These are phyloP conservation scores for Colletotrichum trifolii DNA, from an alignment of 2,329 filamentous ascomycete species.

Conservation along the genomic window DNA sequence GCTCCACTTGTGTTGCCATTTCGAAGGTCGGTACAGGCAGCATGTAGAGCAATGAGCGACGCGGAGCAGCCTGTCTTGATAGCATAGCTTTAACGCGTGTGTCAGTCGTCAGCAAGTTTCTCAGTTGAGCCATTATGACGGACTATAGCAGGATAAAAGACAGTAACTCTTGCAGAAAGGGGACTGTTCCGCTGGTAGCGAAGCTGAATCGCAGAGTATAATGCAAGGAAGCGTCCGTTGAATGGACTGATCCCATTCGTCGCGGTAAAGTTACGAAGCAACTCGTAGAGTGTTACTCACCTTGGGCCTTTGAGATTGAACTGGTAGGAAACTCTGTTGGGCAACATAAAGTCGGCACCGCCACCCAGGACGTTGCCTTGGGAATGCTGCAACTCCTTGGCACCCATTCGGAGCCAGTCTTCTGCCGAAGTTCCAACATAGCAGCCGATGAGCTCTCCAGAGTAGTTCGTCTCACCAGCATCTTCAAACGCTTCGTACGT, in stretches of 20 bases:
- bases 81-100: constrained; percentile 39
- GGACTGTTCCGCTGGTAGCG: no score
- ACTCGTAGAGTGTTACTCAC: no score
- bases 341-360: constrained; percentile 40
- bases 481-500: constrained; percentile 18
- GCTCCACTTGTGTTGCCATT: constrained; percentile 43
- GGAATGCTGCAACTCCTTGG: constrained; percentile 40
- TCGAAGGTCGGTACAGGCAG: constrained; percentile 44
- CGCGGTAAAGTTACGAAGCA: no score
- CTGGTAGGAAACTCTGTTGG: constrained; percentile 47
- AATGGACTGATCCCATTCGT: no score
- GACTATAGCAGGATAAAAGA: no score
- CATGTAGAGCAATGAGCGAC: constrained; percentile 45
- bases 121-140: no score
- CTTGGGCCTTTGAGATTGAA: constrained; percentile 45
- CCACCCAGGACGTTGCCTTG: constrained; percentile 37
- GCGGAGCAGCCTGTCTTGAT: constrained; percentile 51
- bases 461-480: constrained; percentile 41
- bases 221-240: no score
- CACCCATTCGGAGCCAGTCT: constrained; percentile 39
- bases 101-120: no score
- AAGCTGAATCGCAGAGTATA: no score
- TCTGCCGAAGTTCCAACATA: constrained; percentile 44
- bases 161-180: no score
- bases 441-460: constrained; percentile 41